These are phyloP conservation scores for Avicennia marina DNA, from an alignment of 257 asterid species.

Conservation along the genomic window DNA sequence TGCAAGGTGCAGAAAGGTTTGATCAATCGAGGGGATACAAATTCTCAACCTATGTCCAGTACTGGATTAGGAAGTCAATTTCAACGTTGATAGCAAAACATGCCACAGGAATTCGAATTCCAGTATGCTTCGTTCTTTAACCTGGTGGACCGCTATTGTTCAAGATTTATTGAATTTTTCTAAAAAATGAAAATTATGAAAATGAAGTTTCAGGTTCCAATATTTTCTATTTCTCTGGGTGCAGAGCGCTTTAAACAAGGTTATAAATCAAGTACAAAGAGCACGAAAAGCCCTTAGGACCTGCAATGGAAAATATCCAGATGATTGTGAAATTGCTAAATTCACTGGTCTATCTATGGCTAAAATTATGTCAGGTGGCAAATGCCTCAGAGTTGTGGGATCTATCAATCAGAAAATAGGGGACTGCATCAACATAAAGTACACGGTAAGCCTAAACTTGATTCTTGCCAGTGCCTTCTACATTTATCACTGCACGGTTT, in stretches of 20 bases:
- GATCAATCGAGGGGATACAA: slow-evolving; percentile 79
- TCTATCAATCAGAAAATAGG: slow-evolving; percentile 75
- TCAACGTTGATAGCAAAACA: slow-evolving; percentile 58
- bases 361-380: slow-evolving; percentile 54
- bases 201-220: no score
- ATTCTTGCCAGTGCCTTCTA: background rate
- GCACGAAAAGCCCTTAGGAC: slow-evolving; percentile 61
- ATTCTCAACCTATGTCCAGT: slow-evolving; percentile 87
- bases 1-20: slow-evolving; percentile 84
- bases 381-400: slow-evolving; percentile 74
- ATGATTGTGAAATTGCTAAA: slow-evolving; percentile 58
- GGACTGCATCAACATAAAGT: slow-evolving; percentile 36
- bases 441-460: slow-evolving; percentile 39
- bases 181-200: no score
- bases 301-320: slow-evolving; percentile 58
- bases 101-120: slow-evolving; percentile 73
- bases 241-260: slow-evolving; percentile 66
- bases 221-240: slow-evolving; percentile 9
- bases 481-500: no score
- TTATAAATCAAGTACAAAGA: slow-evolving; percentile 55
- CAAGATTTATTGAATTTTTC: background rate
- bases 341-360: slow-evolving; percentile 64
- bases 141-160: slow-evolving; percentile 4
- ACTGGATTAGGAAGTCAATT: slow-evolving; percentile 76
- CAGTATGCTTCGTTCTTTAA: slow-evolving; percentile 43